Conservation (phyloP, 1,284 basidiomycete species). For the Trichosporon sp. region DNA sequence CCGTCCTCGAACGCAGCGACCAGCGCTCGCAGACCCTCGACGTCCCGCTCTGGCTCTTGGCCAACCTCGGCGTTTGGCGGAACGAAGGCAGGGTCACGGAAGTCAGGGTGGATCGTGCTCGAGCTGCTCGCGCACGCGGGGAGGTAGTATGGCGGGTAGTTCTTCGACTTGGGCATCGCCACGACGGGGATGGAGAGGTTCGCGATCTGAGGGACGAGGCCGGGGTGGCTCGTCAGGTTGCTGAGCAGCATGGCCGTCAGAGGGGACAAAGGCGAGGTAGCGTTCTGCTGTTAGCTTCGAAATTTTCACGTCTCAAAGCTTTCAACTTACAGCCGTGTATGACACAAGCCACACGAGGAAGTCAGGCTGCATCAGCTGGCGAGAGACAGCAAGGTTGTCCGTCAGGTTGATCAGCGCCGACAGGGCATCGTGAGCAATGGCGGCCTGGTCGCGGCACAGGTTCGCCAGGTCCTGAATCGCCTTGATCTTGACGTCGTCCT, state of each 20-base stretch:
- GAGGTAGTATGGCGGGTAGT: constrained; percentile 58
- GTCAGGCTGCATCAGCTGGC: constrained; percentile 63
- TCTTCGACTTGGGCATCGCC: constrained; percentile 48
- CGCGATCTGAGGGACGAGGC: constrained; percentile 63
- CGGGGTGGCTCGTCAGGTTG: constrained; percentile 78
- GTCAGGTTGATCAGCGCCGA: constrained; percentile 90
- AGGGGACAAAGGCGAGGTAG: constrained; percentile 82
- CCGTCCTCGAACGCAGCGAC: constrained; percentile 80
- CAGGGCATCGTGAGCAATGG: constrained; percentile 91
- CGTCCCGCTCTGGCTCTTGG: constrained; percentile 52
- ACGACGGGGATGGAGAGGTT: constrained; percentile 64
- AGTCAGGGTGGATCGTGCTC: constrained; percentile 51
- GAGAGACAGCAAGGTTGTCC: constrained; percentile 67
- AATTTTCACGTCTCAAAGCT: neutral
- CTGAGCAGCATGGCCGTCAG: constrained; percentile 94
- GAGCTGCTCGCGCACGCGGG: constrained; percentile 67
- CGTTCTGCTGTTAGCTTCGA: constrained; percentile 61
- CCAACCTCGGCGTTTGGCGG: constrained; percentile 61
- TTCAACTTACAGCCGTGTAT: constrained; percentile 72
- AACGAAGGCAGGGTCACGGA: constrained; percentile 41
- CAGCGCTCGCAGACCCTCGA: constrained; percentile 66
- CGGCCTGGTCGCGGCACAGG: constrained; percentile 78
- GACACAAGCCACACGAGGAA: constrained; percentile 82
- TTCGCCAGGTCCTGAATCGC: constrained; percentile 62
- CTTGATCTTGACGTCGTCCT: constrained; percentile 61